Conservation (phyloP, 495 filamentous ascomycete species). For the Neurospora sp. region DNA sequence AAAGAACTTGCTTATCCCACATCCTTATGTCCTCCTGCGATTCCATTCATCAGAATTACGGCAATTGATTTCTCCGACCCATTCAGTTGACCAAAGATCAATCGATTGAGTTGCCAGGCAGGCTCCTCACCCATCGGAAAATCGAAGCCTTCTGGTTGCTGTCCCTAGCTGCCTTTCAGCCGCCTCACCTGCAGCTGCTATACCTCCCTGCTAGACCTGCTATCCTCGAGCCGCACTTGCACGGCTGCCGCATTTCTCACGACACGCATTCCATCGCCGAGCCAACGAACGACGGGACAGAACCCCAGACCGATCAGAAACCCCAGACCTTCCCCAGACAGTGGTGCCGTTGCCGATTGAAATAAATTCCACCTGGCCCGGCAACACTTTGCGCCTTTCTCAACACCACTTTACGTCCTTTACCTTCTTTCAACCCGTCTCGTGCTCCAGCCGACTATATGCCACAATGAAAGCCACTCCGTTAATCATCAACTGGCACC, state of each 20-base stretch:
- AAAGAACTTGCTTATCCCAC: background rate
- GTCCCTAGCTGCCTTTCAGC: background rate
- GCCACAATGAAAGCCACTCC: slow-evolving; percentile 79
- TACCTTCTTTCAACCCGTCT: background rate
- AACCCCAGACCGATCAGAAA: background rate
- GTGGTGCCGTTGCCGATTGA: background rate
- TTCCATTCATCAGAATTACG: background rate
- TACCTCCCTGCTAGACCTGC: background rate
- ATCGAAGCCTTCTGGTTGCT: background rate
- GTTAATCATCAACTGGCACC: slow-evolving; percentile 92
- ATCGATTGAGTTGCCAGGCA: background rate
- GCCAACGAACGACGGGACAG: background rate
- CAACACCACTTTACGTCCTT: background rate
- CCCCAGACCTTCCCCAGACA: background rate
- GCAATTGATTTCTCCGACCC: background rate
- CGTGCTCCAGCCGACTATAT: slow-evolving; percentile 2
- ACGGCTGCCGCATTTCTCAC: background rate
- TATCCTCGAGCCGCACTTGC: background rate
- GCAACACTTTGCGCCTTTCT: background rate
- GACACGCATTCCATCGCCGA: background rate
- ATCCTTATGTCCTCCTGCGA: background rate
- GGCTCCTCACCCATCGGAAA: background rate
- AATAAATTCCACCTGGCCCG: background rate
- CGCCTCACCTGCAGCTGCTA: background rate
- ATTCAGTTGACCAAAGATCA: background rate